Conservation (phyloP, 1,284 basidiomycete genomes). For the Pisolithus thermaeus region DNA sequence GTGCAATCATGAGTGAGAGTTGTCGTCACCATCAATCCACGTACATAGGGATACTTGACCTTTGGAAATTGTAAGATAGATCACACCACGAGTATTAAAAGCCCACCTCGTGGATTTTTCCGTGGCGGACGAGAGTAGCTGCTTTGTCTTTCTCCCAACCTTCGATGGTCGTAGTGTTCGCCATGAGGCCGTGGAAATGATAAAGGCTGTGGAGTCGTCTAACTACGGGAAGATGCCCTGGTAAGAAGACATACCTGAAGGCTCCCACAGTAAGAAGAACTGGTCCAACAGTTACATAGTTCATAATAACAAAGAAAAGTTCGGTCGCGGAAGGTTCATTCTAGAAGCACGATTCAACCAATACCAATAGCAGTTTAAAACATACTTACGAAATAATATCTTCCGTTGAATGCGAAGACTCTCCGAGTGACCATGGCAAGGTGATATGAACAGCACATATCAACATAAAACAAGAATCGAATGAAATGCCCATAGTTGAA, state of each 20-base stretch:
- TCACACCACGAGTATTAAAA: neutral
- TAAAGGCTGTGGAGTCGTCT: constrained; percentile 54
- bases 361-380: neutral
- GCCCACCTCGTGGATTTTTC: constrained; percentile 77
- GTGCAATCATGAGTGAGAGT: constrained; percentile 10
- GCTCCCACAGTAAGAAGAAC: constrained; percentile 82
- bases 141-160: constrained; percentile 97
- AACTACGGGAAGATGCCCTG: neutral
- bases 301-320: constrained; percentile 81
- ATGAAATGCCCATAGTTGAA: constrained; percentile 89
- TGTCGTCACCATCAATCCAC: constrained; percentile 20
- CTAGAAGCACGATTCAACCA: constrained; percentile 33
- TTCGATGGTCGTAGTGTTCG: constrained; percentile 95
- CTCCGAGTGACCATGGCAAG: constrained; percentile 69
- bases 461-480: constrained; percentile 89
- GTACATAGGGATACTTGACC: constrained; percentile 91
- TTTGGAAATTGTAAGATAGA: constrained; percentile 22
- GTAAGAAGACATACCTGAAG: constrained; percentile 55
- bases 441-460: constrained; percentile 83
- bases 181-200: constrained; percentile 77
- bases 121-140: constrained; percentile 77
- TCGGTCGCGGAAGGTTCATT: constrained; percentile 65
- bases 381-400: constrained; percentile 49
- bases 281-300: constrained; percentile 82
- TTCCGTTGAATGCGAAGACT: constrained; percentile 45